Conservation (phyloP, 441 rosid genomes). For the Gossypium aridum region DNA sequence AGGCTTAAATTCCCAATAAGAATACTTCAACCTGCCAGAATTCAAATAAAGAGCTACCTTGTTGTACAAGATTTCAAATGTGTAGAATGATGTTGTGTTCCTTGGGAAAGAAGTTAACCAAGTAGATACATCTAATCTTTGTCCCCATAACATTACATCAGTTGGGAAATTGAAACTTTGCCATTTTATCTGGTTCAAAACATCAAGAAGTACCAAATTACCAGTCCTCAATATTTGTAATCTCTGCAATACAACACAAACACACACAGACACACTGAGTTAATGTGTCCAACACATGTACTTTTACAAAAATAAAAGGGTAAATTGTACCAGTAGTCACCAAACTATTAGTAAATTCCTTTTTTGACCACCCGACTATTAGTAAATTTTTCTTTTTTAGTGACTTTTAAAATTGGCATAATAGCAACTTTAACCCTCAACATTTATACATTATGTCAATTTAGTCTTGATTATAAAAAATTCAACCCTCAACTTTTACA, state of each 20-base stretch:
- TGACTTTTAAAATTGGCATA: no score
- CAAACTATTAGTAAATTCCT: no score
- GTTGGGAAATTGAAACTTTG: slow-evolving; percentile 95
- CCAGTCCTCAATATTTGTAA: slow-evolving; percentile 57
- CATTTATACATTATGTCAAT: no score
- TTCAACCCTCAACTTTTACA: no score
- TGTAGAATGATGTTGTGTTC: slow-evolving; percentile 49
- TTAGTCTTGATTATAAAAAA: no score
- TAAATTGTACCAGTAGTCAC: background rate
- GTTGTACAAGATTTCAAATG: slow-evolving; percentile 56
- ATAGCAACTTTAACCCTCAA: no score
- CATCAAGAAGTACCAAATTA: slow-evolving; percentile 63
- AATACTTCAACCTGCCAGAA: slow-evolving; percentile 56
- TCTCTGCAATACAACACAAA: slow-evolving; percentile 40
- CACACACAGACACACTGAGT: background rate
- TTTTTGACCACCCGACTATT: no score
- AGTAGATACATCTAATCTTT: slow-evolving; percentile 69
- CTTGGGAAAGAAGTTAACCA: slow-evolving; percentile 66
- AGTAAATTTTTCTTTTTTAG: no score
- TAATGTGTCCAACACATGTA: background rate
- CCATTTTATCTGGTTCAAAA: slow-evolving; percentile 53
- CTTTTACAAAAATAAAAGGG: background rate
- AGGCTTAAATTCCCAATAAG: slow-evolving; percentile 88
- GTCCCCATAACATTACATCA: slow-evolving; percentile 73
- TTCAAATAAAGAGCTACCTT: slow-evolving; percentile 58